A percentile compares a stretch with the other conserved stretches of the same genome.
Evolutionary conservation across 225 moss, liverwort and hornwort genomes (phyloP).

Genomic region (Asterella californica): DNA sequence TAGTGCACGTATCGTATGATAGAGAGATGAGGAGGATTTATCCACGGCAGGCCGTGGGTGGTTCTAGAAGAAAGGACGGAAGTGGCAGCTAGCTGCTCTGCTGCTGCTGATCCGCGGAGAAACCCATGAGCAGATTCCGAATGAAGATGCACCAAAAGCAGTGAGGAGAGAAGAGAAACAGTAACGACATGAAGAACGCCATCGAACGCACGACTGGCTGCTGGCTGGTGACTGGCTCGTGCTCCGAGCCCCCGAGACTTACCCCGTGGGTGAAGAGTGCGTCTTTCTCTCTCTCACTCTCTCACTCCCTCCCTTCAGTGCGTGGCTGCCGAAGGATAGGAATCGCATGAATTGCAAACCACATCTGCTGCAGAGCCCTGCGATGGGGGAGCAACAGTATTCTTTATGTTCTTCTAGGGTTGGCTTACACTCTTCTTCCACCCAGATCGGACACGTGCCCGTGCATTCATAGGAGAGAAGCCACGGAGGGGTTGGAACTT

Average conservation of each 20-base stretch:
- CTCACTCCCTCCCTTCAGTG: no score
- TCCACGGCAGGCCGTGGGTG: neutral
- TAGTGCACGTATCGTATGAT: neutral
- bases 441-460: no score
- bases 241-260: no score
- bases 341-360: neutral
- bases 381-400: no score
- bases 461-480: no score
- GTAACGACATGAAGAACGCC: slow-evolving; percentile 25
- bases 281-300: neutral
- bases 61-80: neutral
- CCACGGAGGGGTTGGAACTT: no score
- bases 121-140: slow-evolving; percentile 39
- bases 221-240: no score
- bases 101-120: slow-evolving; percentile 15
- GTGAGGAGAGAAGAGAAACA: slow-evolving; percentile 35
- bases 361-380: no score
- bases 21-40: neutral
- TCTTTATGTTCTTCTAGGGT: no score
- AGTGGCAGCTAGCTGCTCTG: neutral
- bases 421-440: no score
- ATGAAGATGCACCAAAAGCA: slow-evolving; percentile 47
- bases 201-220: slow-evolving; percentile 47
- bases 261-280: neutral
- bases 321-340: neutral